A percentile compares a stretch with the other conserved stretches of the same genome.
phyloP scores from a whole-genome alignment of 164 flowering plant genomes.

The Dillenia suffruticosa region DNA sequence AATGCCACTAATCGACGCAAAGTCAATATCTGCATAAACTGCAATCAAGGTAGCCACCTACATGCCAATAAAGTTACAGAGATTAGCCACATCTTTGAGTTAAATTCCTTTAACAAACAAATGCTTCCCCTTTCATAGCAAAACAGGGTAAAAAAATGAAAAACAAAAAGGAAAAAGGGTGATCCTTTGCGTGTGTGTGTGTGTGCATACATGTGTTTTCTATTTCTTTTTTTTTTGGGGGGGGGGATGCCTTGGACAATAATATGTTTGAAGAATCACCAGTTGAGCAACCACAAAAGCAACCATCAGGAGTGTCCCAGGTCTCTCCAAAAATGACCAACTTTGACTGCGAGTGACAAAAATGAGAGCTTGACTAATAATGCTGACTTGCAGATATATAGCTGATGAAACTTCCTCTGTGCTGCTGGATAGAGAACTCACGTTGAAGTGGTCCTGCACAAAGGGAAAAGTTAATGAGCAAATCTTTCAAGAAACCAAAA shows the following conservation, averaged over 20 bases:
- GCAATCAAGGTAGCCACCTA: slow-evolving; percentile 81
- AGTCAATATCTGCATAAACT: slow-evolving; percentile 65
- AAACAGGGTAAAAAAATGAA: too few species aligned
- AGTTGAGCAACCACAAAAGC: slow-evolving; percentile 90
- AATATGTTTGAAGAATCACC: slow-evolving; percentile 27
- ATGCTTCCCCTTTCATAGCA: too few species aligned
- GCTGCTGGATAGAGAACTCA: slow-evolving; percentile 40
- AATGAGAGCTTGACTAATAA: slow-evolving; percentile 74
- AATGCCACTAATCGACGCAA: slow-evolving; percentile 68
- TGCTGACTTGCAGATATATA: slow-evolving; percentile 70
- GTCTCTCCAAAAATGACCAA: slow-evolving; percentile 79
- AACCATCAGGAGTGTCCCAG: slow-evolving; percentile 67
- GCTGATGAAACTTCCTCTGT: slow-evolving; percentile 58
- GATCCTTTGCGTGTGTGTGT: too few species aligned
- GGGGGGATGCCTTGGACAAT: too few species aligned
- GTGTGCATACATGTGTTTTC: not conserved
- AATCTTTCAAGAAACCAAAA: not conserved
- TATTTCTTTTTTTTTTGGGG: too few species aligned
- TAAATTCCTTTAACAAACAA: too few species aligned
- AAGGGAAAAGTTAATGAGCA: slow-evolving; percentile 5
- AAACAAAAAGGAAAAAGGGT: too few species aligned
- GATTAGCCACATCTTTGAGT: too few species aligned
- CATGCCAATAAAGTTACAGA: slow-evolving; percentile 2
- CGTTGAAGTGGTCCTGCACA: slow-evolving; percentile 47
- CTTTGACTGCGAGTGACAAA: slow-evolving; percentile 78